Conservation (phyloP, 2,329 filamentous ascomycete genomes). For the Geoglossum cookeanum region DNA sequence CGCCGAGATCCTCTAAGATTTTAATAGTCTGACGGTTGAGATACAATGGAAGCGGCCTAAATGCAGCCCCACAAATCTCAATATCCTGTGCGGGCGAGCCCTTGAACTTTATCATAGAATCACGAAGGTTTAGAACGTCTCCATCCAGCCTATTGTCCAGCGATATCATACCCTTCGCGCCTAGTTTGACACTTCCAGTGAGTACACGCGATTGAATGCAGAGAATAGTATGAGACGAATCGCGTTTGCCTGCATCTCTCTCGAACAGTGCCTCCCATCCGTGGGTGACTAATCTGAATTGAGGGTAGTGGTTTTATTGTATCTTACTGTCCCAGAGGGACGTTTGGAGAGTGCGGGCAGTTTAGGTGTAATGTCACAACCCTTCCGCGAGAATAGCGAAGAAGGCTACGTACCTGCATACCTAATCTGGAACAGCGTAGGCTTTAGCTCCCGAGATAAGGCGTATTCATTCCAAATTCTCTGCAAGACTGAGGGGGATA, state of each 20-base stretch:
- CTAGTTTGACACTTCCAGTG: constrained; percentile 14
- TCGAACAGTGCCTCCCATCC: background rate
- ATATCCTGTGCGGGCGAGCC: constrained; percentile 35
- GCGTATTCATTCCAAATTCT: constrained; percentile 40
- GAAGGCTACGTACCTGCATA: constrained; percentile 32
- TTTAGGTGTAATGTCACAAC: background rate
- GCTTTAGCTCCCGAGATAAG: constrained; percentile 23
- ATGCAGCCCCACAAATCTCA: constrained; percentile 53
- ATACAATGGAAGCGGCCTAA: constrained; percentile 45
- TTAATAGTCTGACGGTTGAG: constrained; percentile 73
- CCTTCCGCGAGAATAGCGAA: background rate
- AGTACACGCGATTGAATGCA: background rate
- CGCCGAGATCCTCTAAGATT: constrained; percentile 61
- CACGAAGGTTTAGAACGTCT: constrained; percentile 39
- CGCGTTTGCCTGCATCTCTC: background rate
- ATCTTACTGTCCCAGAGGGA: too few species aligned
- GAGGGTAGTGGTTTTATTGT: too few species aligned
- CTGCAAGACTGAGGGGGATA: constrained; percentile 40
- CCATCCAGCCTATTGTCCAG: constrained; percentile 43
- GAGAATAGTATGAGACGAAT: background rate
- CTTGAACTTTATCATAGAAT: constrained; percentile 65
- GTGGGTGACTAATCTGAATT: background rate
- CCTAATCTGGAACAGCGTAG: constrained; percentile 57
- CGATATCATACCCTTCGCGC: constrained; percentile 62
- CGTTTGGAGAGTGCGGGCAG: too few species aligned